Base-by-base conservation (phyloP, 164 flowering plant species). In the Vitis amurensis region DNA sequence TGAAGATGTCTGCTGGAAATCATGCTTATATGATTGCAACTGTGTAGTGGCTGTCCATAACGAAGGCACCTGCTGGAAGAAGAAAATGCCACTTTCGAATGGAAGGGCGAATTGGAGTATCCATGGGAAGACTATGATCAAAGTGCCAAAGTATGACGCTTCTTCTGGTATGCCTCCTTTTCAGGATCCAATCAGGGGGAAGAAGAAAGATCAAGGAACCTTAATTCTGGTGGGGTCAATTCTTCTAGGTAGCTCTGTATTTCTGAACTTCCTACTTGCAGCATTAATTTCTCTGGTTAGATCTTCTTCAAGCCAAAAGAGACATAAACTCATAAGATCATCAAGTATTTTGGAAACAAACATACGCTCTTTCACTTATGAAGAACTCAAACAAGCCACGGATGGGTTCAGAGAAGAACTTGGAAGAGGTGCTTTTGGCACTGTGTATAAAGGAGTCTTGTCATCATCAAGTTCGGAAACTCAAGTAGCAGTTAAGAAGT, bases 371-470 rank as follows among this genome's bases (percentile, higher is more conserved):
- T 75, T 71, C 48, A 75, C 68, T 3, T 76, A 61, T 64, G 63
- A 62, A 14, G 69, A 76, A 11, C 78, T 76, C 1, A 52, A 9
- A 56, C 49, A 9, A 50, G 71, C 74, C 4, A 71, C 78, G 3
- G 31, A 37, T 10, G 68, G 60, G 1, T 76, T 76, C 55, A 63
- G 27, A 31, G 74, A 76, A 67, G 74, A 76, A 58, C 29, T 67
- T 1, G 78, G 78, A 8, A 76, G 50, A 12, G 78, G 78, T 11
- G 63, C 71, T 16, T 76, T 67, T 53, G 71, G 74, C 1, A 68
- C 37, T 3, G 78, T 76, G 11, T 76, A 76, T 48, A 76, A 68
- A 68, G 79, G 79, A 8, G 12, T 37, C 5, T 4, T 74, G 44
- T 23, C 27, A 3, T 12, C 13, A 9, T 3, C 31, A 3, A 14